phyloP scores from a whole-genome alignment of 306 rosid genomes.

The Lablab purpureus region DNA sequence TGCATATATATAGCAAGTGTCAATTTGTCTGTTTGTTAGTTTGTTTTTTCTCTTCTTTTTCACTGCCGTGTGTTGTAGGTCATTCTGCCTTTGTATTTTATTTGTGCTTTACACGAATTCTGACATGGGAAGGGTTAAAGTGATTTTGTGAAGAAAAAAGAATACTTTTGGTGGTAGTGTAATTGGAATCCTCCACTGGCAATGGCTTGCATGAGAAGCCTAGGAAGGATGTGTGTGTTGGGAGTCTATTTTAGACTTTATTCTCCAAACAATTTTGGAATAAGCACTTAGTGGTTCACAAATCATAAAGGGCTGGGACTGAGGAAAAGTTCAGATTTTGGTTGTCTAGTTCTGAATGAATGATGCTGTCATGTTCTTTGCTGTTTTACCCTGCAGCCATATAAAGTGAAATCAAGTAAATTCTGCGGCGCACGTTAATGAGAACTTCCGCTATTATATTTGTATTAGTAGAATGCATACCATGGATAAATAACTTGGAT shows the following conservation, averaged over 20 bases:
- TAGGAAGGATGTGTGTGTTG: constrained; percentile 47
- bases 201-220: constrained; percentile 62
- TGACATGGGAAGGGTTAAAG: constrained; percentile 43
- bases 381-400: constrained; percentile 2
- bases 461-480: not conserved
- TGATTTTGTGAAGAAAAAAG: constrained; percentile 38
- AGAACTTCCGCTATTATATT: constrained; percentile 10
- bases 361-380: constrained; percentile 17
- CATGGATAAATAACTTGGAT: not conserved
- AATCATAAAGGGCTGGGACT: constrained; percentile 7
- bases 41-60: not conserved
- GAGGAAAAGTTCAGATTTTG: not conserved
- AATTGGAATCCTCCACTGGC: constrained; percentile 68
- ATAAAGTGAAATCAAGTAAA: not conserved
- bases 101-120: constrained; percentile 8
- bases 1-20: not conserved
- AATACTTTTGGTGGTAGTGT: constrained; percentile 34
- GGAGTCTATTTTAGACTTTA: constrained; percentile 46
- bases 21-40: not conserved
- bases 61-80: not conserved
- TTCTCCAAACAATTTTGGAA: constrained; percentile 45
- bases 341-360: constrained; percentile 30
- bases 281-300: constrained; percentile 25
- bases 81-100: not conserved
- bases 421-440: constrained; percentile 22